Base-by-base conservation (phyloP, 495 filamentous ascomycete species). In the Stereocaulon alpinum region DNA sequence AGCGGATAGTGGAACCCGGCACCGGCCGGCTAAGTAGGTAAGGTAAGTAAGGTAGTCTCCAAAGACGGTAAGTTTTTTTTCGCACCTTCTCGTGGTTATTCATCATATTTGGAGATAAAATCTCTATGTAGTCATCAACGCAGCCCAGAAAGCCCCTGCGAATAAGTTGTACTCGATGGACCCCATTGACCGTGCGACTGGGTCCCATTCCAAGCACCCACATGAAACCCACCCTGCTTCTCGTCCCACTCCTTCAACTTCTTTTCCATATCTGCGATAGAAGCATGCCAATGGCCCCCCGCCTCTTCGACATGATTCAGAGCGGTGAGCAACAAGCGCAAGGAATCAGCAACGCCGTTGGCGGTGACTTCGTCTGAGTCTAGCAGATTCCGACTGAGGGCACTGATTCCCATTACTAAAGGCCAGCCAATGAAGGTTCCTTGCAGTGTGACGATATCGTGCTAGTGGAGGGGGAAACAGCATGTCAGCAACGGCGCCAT, bases 361-460 rank as follows among this genome's bases (percentile, higher is more conserved):
- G 42, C 42, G 42, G 42, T 45, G 42, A 12, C 42, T 22, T 45
- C 42, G 42, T 45, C 42, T 22, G 42, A 45, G 42, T 45, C 42
- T 45, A 45, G 42, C 42, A 45, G 11, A 45, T 45, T 45, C 15
- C 42, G 42, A 45, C 42, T 45, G 42, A 45, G 42, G 42, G 42
- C 42, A 45, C 42, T 45, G 42, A 45, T 45, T 45, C 42, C 42
- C 42, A 45, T 45, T 45, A 45, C 42, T 22, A 45, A 45, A 45
- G 42, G 42, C 42, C 42, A 45, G 42, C 42, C 42, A 12, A 45
- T 45, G 42, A 45, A 45, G 42, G 42, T 45, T n/a, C 42, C 42
- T 22, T 45, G 42, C 15, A 45, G 15, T n/a, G 42, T 45, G 42
- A 45, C 11, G 42, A 45, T 45, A 45, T 45, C 20, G 42, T 45